A percentile compares a stretch with the other conserved stretches of the same genome.
These are phyloP conservation scores for Aspergillus nanangensis DNA, from an alignment of 495 filamentous ascomycete genomes.

Conservation along the genomic window DNA sequence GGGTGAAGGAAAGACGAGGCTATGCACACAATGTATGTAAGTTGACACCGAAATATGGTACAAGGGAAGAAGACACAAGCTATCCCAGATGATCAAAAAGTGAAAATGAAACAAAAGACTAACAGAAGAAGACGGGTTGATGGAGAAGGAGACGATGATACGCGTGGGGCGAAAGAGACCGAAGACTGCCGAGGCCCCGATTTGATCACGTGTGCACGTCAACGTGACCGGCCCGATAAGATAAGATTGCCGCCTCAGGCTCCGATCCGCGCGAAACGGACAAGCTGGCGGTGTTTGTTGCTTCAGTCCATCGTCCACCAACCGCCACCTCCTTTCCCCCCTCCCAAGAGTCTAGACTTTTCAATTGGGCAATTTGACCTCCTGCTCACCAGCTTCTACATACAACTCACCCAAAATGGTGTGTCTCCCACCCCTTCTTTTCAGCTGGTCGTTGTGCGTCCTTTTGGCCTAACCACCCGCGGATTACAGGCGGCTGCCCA, in stretches of 20 bases:
- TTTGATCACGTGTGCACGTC: slow-evolving; percentile 9
- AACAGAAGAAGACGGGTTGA: slow-evolving; percentile 1
- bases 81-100: neutral
- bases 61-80: neutral
- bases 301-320: slow-evolving; percentile 5
- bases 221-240: slow-evolving; percentile 31
- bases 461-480: slow-evolving; percentile 14
- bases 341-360: too few relatives aligned
- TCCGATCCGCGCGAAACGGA: slow-evolving; percentile 22
- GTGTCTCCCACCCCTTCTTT: neutral
- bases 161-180: slow-evolving; percentile 14
- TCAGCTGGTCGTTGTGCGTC: neutral
- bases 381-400: too few relatives aligned
- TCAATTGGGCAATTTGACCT: too few relatives aligned
- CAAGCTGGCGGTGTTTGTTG: slow-evolving; percentile 25
- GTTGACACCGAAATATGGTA: too few relatives aligned
- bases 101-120: neutral
- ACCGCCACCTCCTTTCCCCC: slow-evolving; percentile 2
- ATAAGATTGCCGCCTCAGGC: slow-evolving; percentile 25
- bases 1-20: too few relatives aligned
- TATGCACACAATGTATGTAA: neutral
- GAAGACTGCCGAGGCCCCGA: slow-evolving; percentile 27
- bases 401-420: slow-evolving; percentile 10
- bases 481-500: slow-evolving; percentile 57
- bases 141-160: neutral